Conservation (phyloP, 1,284 basidiomycete genomes). For the Ceratobasidium sp. region DNA sequence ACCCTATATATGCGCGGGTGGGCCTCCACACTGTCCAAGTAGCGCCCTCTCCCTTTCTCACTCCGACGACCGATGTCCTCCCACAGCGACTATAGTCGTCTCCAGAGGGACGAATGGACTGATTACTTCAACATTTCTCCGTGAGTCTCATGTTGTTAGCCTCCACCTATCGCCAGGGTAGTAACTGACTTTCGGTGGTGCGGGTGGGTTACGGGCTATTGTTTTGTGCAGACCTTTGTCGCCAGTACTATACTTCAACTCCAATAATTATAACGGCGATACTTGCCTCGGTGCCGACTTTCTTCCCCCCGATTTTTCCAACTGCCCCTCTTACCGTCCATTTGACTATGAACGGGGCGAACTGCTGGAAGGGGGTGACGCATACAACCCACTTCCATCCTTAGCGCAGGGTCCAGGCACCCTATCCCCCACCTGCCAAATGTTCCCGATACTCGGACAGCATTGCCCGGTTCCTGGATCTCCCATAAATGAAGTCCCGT, state of each 20-base stretch:
- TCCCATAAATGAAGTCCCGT: too few species aligned
- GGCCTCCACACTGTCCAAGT: background rate
- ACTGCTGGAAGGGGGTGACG: too few species aligned
- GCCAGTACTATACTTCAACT: background rate
- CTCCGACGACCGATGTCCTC: background rate
- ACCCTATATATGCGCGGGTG: background rate
- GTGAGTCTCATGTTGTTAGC: background rate
- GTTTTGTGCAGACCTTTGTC: conserved; percentile 3
- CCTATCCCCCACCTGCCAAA: too few species aligned
- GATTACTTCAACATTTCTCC: background rate
- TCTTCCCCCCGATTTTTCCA: background rate
- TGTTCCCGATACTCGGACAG: too few species aligned
- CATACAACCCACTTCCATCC: too few species aligned
- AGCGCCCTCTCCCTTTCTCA: background rate
- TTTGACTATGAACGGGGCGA: too few species aligned
- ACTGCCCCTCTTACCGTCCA: too few species aligned
- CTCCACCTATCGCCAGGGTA: background rate
- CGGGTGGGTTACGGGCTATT: background rate
- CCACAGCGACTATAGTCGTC: background rate
- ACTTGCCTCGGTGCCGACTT: background rate
- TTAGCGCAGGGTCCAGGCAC: too few species aligned
- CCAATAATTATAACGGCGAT: background rate
- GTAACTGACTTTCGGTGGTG: background rate
- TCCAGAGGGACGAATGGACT: background rate
- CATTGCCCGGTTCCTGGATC: too few species aligned